Conservation (phyloP, 176 grass and related monocot species). For the Triticum urartu region DNA sequence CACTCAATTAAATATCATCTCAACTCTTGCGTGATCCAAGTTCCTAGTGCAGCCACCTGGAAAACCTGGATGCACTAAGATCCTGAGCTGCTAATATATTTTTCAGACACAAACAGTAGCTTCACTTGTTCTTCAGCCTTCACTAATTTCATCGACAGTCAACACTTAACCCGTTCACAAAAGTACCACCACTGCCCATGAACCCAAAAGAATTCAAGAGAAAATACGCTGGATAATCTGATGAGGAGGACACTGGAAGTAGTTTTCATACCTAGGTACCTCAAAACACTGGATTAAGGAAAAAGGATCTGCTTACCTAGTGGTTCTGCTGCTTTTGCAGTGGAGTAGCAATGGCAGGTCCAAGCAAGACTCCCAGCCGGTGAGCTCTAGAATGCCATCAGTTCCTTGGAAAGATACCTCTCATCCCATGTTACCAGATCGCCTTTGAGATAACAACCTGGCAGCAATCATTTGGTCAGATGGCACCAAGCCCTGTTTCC, state of each 20-base stretch:
- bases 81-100: background rate
- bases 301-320: background rate
- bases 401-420: background rate
- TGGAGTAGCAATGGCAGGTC: background rate
- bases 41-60: background rate
- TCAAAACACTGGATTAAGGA: background rate
- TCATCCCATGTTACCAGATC: background rate
- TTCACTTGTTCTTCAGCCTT: background rate
- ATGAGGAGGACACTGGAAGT: background rate
- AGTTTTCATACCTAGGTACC: background rate
- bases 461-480: background rate
- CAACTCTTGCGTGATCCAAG: background rate
- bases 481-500: slow-evolving; percentile 13
- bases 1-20: background rate
- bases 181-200: background rate
- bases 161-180: background rate
- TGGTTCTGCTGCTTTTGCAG: slow-evolving; percentile 19
- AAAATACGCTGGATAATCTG: background rate
- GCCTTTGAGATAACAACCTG: background rate
- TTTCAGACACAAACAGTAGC: background rate
- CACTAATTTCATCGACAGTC: background rate
- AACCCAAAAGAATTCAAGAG: background rate
- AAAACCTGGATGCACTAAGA: background rate
- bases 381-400: slow-evolving; percentile 1
- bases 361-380: background rate